Conservation (phyloP, 495 filamentous ascomycete species). For the Penicillium steckii region DNA sequence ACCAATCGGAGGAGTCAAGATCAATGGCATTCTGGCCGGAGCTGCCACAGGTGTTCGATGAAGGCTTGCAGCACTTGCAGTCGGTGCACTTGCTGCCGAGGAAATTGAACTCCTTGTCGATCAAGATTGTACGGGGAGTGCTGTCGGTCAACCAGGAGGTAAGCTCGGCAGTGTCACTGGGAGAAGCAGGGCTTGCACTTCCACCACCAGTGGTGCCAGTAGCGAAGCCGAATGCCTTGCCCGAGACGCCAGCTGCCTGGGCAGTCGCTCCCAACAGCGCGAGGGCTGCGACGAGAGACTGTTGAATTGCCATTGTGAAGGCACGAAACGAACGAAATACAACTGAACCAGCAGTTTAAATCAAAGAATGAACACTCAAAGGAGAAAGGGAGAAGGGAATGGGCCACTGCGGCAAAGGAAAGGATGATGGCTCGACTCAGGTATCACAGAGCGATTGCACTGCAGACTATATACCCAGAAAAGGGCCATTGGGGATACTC, state of each 20-base stretch:
- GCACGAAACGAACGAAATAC: slow-evolving; percentile 5
- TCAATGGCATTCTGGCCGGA: slow-evolving; percentile 31
- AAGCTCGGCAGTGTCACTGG: slow-evolving; percentile 38
- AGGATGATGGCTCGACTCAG: slow-evolving; percentile 4
- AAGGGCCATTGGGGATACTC: neutral
- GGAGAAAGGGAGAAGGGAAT: slow-evolving; percentile 2
- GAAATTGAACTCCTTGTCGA: slow-evolving; percentile 48
- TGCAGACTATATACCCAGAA: slow-evolving; percentile 3
- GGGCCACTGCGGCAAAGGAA: slow-evolving; percentile 8
- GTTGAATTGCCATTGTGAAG: slow-evolving; percentile 20
- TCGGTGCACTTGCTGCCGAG: slow-evolving; percentile 36
- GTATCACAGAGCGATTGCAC: neutral
- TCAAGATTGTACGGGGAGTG: slow-evolving; percentile 46
- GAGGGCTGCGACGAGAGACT: slow-evolving; percentile 18
- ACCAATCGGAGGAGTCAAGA: slow-evolving; percentile 28
- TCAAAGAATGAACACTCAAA: slow-evolving; percentile 8
- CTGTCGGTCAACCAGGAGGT: slow-evolving; percentile 34
- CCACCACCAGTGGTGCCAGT: slow-evolving; percentile 51
- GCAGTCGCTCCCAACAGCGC: slow-evolving; percentile 22
- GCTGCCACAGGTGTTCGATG: slow-evolving; percentile 25
- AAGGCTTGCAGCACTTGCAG: slow-evolving; percentile 32
- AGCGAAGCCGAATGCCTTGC: slow-evolving; percentile 46
- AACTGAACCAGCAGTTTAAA: slow-evolving; percentile 13
- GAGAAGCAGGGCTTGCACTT: slow-evolving; percentile 41
- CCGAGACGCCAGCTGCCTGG: slow-evolving; percentile 29